phyloP scores from a whole-genome alignment of 176 grass and related monocot species.

The Zea mays region DNA sequence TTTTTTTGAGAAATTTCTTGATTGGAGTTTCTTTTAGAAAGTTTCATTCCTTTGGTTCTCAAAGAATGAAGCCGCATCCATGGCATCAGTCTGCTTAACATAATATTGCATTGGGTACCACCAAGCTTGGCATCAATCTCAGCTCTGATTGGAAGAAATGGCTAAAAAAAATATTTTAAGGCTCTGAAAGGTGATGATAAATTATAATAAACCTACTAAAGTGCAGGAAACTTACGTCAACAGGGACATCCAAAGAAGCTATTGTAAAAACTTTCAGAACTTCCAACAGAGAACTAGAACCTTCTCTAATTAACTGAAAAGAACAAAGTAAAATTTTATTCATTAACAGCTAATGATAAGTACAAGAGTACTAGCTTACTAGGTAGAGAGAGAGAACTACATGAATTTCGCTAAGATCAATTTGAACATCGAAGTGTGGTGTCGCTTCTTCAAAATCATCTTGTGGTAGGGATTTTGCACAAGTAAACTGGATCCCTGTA shows the following conservation, averaged over 20 bases:
- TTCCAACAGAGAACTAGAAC: conserved; percentile 77
- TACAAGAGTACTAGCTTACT: conserved; percentile 5
- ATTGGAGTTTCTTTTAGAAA: conserved; percentile 55
- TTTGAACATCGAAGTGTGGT: conserved; percentile 88
- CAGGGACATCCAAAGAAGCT: conserved; percentile 77
- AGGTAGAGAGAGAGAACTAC: conserved; percentile 36
- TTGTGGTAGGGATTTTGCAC: conserved; percentile 61
- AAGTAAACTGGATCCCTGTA: conserved; percentile 80
- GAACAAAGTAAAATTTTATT: conserved; percentile 35
- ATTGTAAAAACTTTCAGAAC: conserved; percentile 82
- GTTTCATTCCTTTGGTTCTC: conserved; percentile 61
- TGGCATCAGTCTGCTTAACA: conserved; percentile 84
- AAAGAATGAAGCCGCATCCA: conserved; percentile 69
- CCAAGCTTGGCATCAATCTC: conserved; percentile 96
- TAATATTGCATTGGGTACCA: conserved; percentile 88
- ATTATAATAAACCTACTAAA: conserved; percentile 25
- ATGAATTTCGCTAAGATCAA: conserved; percentile 97
- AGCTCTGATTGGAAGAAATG: conserved; percentile 82
- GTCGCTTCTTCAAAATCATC: conserved; percentile 76
- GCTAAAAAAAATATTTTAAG: conserved; percentile 53
- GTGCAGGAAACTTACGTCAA: conserved; percentile 69
- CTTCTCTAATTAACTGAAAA: conserved; percentile 88
- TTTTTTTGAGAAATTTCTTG: conserved; percentile 57
- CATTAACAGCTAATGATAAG: conserved; percentile 21
- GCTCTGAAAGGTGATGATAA: conserved; percentile 29